Evolutionary conservation across 805 yeast genomes (phyloP).

Genomic region (Suhomyces sp.): DNA sequence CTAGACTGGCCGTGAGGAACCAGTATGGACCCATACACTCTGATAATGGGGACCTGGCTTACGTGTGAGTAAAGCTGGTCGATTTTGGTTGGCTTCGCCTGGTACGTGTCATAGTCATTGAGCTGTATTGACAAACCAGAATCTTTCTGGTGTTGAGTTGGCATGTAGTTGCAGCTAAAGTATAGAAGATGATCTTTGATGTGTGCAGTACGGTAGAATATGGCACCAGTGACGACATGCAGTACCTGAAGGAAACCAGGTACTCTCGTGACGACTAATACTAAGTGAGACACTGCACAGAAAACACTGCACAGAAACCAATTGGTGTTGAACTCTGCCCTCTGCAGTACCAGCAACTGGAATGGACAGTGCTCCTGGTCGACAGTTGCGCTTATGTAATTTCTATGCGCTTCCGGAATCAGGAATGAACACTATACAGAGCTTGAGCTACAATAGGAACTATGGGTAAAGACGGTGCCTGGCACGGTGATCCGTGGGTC

Average conservation of each 20-base stretch:
- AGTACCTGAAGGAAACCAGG: not conserved
- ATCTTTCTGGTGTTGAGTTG: not conserved
- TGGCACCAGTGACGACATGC: not conserved
- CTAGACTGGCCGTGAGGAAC: conserved; percentile 29
- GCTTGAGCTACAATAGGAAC: no score
- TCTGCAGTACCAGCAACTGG: no score
- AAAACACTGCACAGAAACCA: no score
- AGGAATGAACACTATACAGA: no score
- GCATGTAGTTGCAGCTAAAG: not conserved
- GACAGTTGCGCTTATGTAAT: no score
- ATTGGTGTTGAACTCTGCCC: no score
- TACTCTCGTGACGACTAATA: no score
- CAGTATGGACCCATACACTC: conserved; percentile 71
- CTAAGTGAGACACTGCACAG: no score
- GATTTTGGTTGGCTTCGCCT: conserved; percentile 48
- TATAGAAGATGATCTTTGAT: not conserved
- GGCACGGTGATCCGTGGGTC: no score
- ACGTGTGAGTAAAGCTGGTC: conserved; percentile 45
- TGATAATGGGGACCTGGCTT: conserved; percentile 64
- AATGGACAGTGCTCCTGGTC: no score
- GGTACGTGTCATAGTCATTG: conserved; percentile 65
- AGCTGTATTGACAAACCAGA: conserved; percentile 44
- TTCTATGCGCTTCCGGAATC: no score
- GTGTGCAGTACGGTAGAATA: not conserved
- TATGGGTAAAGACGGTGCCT: no score